These are phyloP conservation scores for Avena insularis DNA, from an alignment of 176 grass and related monocot species.

Conservation along the genomic window DNA sequence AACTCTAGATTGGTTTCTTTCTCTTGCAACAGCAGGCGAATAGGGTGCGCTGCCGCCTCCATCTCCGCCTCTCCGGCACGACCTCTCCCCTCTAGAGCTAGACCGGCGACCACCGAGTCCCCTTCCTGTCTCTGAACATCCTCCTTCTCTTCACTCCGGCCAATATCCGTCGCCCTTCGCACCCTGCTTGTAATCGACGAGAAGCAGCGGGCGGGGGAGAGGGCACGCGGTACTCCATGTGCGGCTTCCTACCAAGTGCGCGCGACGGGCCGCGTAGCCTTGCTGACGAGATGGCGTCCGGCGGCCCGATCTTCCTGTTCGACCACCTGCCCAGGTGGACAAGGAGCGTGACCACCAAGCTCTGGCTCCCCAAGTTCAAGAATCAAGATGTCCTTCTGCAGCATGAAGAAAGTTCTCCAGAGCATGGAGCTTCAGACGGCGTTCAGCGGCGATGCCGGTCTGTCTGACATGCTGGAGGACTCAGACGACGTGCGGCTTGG, in stretches of 20 bases:
- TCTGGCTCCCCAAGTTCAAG: conserved; percentile 10
- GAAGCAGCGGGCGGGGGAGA: neutral
- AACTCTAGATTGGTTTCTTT: too few species aligned
- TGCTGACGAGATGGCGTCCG: neutral
- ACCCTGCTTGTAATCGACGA: too few species aligned
- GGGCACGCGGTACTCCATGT: neutral
- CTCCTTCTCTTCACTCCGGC: too few species aligned
- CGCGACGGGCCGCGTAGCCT: conserved; percentile 27
- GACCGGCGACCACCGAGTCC: too few species aligned
- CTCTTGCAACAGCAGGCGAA: too few species aligned
- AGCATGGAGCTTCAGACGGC: neutral
- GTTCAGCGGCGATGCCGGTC: neutral
- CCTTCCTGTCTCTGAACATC: too few species aligned
- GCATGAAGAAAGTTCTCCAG: neutral
- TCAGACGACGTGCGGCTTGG: neutral
- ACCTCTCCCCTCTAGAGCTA: too few species aligned
- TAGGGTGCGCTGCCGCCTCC: too few species aligned
- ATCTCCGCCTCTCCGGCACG: too few species aligned
- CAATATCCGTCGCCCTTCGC: too few species aligned
- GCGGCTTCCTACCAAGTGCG: neutral
- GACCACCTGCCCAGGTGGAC: neutral
- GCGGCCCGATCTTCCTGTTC: neutral
- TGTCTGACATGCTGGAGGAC: neutral
- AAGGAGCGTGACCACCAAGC: neutral
- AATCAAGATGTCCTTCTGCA: neutral